Evolutionary conservation across 2,329 filamentous ascomycete species (phyloP), one percentile per base, ranked within the genome.

Genomic region (Fusarium anthophilum): DNA sequence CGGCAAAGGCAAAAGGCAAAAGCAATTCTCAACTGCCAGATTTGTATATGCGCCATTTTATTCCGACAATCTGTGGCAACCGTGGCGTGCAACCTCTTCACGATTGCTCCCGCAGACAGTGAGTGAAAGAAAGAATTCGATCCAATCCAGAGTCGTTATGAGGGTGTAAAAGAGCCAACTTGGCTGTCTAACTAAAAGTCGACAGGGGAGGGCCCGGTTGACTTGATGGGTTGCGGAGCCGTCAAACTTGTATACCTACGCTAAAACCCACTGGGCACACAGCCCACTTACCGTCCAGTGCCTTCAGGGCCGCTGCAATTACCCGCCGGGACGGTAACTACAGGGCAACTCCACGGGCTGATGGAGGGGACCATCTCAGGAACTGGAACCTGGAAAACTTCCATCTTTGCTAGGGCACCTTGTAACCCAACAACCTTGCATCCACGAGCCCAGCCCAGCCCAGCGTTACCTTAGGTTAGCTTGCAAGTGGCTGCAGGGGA

Each of bases 1-100:
- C 43, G 20, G 41, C 48, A 24, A 51, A 51, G 24, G 15, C 18
- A 20, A 47, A 28, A 15, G 17, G 45, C 41, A 58, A 58, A 58
- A 50, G 56, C 43, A 59, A 58, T 38, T 37, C 30, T 59, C 56
- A 59, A 59, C 56, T 57, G 41, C 69, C 72, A 58, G 53, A 70
- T 73, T 60, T 50, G 60, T 75, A 24, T 28, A 60, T 74, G 72
- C 72, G 72, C 72, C 64, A 74, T 74, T 74, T 55, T 74, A 61
- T 54, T 53, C 60, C 45, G 37, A 63, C 38, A 61, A 63, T 62
- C 50, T 71, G 57, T 62, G 69, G 56, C 66, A 48, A 57, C 44
- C 45, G 70, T 74, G 72, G 65, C 72, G 72, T 75, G 57, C 72
- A 73, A 67, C 72, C 72, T 74, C 53, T 63, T 67, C 53, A 41